phyloP scores from a whole-genome alignment of 371 early-diverging fungal genomes.

The Mortierella sp. region DNA sequence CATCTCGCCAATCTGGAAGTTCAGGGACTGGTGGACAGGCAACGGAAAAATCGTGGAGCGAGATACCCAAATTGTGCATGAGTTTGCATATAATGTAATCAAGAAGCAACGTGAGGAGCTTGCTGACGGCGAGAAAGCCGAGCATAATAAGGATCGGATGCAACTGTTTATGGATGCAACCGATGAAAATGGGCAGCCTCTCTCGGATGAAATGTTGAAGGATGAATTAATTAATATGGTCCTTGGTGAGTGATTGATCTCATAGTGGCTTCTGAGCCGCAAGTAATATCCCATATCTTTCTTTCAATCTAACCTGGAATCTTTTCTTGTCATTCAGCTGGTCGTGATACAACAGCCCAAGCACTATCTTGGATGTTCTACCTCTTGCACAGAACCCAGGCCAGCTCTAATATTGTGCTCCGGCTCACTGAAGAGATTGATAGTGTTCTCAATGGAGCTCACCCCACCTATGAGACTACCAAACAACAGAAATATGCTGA shows the following conservation, averaged over 20 bases:
- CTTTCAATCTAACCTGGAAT: background rate
- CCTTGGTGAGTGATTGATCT: background rate
- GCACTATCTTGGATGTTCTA: constrained; percentile 83
- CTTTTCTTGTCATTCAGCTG: constrained; percentile 29
- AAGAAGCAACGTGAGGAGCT: constrained; percentile 53
- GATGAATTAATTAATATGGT: constrained; percentile 77
- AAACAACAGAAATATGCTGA: constrained; percentile 39
- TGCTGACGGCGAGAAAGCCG: constrained; percentile 4
- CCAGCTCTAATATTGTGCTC: constrained; percentile 63
- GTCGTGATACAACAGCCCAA: constrained; percentile 67
- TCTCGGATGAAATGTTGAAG: constrained; percentile 66
- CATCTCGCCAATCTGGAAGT: constrained; percentile 53
- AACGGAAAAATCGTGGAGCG: constrained; percentile 12
- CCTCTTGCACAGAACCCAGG: constrained; percentile 54
- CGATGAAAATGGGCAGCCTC: constrained; percentile 65
- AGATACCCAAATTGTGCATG: constrained; percentile 38
- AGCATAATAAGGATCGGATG: constrained; percentile 61
- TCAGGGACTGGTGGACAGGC: constrained; percentile 52
- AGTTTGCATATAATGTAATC: constrained; percentile 63
- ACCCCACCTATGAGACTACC: constrained; percentile 37
- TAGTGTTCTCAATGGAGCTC: constrained; percentile 15
- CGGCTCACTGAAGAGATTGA: constrained; percentile 69
- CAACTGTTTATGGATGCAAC: constrained; percentile 69
- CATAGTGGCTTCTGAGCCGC: background rate
- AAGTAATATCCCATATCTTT: background rate